These are phyloP conservation scores for Picea mariana DNA, from an alignment of 83 land plant species.

Conservation along the genomic window DNA sequence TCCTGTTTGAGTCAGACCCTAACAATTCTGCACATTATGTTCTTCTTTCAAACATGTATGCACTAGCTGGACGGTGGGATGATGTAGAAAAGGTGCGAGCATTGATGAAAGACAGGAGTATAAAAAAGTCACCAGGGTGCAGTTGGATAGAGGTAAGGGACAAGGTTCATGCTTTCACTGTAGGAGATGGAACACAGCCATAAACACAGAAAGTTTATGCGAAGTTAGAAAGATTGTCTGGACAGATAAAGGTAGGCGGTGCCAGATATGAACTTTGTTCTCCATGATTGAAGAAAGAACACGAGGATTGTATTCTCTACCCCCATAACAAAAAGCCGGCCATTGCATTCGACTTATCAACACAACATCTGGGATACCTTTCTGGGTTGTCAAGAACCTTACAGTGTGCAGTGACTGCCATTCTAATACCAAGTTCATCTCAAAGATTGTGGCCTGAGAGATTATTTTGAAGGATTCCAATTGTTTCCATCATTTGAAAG, in stretches of 20 bases:
- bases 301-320: neutral
- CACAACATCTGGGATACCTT: neutral
- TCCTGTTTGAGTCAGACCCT: neutral
- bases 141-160: slow-evolving; percentile 3
- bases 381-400: slow-evolving; percentile 5
- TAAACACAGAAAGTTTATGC: neutral
- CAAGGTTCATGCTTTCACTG: neutral
- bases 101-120: slow-evolving; percentile 4
- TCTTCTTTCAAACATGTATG: slow-evolving; percentile 10
- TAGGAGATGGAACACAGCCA: neutral
- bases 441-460: neutral
- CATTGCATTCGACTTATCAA: neutral
- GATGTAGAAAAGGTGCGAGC: neutral
- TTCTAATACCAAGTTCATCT: neutral
- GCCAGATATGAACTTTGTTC: neutral
- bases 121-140: neutral
- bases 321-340: neutral
- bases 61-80: slow-evolving; percentile 5
- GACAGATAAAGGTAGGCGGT: neutral
- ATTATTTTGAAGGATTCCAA: neutral
- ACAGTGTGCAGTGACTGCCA: neutral
- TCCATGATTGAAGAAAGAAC: neutral
- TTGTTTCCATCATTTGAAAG: neutral
- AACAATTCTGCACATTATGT: slow-evolving; percentile 6
- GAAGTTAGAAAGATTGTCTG: neutral